Evolutionary conservation across 2,329 filamentous ascomycete genomes (phyloP), one percentile per base, ranked within the genome.

Genomic region (Penicillium corylophilum): DNA sequence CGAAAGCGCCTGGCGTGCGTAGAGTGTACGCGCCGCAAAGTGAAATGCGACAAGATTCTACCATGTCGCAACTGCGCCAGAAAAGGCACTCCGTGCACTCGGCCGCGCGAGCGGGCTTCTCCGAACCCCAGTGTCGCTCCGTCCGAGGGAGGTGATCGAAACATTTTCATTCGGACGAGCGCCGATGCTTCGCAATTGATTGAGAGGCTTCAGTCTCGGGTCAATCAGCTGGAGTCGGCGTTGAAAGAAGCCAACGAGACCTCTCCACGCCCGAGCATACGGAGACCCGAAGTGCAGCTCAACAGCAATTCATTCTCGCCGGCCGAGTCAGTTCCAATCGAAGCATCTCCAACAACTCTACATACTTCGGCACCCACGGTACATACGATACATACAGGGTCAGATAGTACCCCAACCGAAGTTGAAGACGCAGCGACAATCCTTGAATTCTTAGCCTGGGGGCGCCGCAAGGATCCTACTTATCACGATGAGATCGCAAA

Each of bases 361-460:
- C 46, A 22, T n/a, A n/a, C 31, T 16, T 49, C 51, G 2, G 13
- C 4, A 15, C 18, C n/a, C n/a, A 16, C 31, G n/a, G 31, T 35
- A 35, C 31, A 35, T 9, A 35, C 31, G 7, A 8, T 35, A 35
- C 15, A 42, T 5, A 22, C 20, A 18, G 41, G 28, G 4, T 13
- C 24, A 4, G 12, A 20, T 5, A 23, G 40, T 22, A 44, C 38
- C 5, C 45, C 51, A 7, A 47, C 64, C 64, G 45, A 65, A 61
- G 48, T 69, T 66, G 54, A 74, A 76, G 58, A 61, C 35, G 74
- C 74, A 1, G 76, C 74, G 1, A 76, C 76, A 2, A 74, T 78
- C 3, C 67, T 79, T 0, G 76, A 79, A 48, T 79, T 77, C 41
- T 65, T 78, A 2, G 75, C 76, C 1, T 79, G 77, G 77, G 77